phyloP scores from a whole-genome alignment of 2,329 filamentous ascomycete genomes.

The Apiospora marii region DNA sequence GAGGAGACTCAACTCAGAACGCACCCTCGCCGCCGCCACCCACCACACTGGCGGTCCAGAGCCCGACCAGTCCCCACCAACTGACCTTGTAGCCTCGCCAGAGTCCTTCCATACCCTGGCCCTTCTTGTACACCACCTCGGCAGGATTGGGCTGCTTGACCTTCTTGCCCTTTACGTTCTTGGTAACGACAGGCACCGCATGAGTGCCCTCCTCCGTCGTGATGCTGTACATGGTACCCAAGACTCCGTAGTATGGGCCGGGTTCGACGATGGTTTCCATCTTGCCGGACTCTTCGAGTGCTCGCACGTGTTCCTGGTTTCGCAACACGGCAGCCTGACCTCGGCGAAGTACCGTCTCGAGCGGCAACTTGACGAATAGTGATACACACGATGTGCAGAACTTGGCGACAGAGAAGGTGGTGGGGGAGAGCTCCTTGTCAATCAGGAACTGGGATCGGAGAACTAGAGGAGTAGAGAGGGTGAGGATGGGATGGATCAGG shows the following conservation, averaged over 20 bases:
- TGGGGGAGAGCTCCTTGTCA: conserved; percentile 82
- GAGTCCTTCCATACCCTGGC: conserved; percentile 73
- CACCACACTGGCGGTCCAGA: conserved; percentile 74
- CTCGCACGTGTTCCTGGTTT: conserved; percentile 58
- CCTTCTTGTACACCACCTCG: conserved; percentile 60
- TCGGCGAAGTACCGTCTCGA: conserved; percentile 90
- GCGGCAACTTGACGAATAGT: conserved; percentile 84
- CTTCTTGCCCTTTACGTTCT: conserved; percentile 36
- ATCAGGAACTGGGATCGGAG: conserved; percentile 86
- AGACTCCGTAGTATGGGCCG: conserved; percentile 82
- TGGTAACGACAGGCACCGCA: conserved; percentile 50
- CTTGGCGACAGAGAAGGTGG: conserved; percentile 80
- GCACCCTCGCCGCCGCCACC: conserved; percentile 68
- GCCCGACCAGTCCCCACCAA: conserved; percentile 78
- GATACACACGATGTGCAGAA: conserved; percentile 84
- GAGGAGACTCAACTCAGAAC: conserved; percentile 48
- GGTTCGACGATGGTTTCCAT: conserved; percentile 81
- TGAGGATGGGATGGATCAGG: conserved; percentile 82
- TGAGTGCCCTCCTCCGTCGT: conserved; percentile 80
- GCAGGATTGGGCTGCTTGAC: conserved; percentile 44
- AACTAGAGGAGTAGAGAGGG: conserved; percentile 82
- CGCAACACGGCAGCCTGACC: conserved; percentile 81
- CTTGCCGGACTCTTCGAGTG: conserved; percentile 53
- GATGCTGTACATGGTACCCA: conserved; percentile 92
- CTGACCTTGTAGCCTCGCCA: conserved; percentile 81